These are phyloP conservation scores for Vitis cinerea DNA, from an alignment of 164 flowering plant species.

Conservation along the genomic window DNA sequence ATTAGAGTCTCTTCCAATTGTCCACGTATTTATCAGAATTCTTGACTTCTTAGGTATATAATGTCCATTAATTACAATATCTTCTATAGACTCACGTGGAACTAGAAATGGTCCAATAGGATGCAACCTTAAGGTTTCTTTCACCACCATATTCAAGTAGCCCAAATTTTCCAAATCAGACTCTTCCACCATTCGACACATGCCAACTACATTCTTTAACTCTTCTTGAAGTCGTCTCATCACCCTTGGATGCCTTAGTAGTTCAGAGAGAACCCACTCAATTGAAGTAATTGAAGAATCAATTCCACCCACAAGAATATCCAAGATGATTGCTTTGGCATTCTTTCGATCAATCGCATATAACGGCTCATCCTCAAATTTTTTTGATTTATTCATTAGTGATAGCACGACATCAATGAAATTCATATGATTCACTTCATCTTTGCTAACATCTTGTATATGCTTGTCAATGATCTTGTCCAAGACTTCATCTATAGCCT, in stretches of 20 bases:
- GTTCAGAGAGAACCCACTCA: too few relatives aligned
- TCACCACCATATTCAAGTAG: slow-evolving; percentile 32
- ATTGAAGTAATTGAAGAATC: too few relatives aligned
- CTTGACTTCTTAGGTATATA: slow-evolving; percentile 24
- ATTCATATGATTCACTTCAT: neutral
- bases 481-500: neutral
- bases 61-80: slow-evolving; percentile 15
- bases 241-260: neutral
- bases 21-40: slow-evolving; percentile 26
- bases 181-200: slow-evolving; percentile 23
- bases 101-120: slow-evolving; percentile 31
- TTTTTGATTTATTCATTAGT: neutral
- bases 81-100: slow-evolving; percentile 31
- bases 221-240: slow-evolving; percentile 24
- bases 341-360: neutral
- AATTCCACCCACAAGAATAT: too few relatives aligned
- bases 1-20: slow-evolving; percentile 26
- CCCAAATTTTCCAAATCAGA: slow-evolving; percentile 18
- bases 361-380: too few relatives aligned
- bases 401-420: slow-evolving; percentile 16
- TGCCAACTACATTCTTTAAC: slow-evolving; percentile 14
- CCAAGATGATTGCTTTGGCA: neutral
- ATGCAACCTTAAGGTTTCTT: slow-evolving; percentile 34
- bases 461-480: slow-evolving; percentile 21
- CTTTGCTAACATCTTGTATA: neutral